Conservation (phyloP, 192 early-diverging fungal species). For the Coemansia javaensis region DNA sequence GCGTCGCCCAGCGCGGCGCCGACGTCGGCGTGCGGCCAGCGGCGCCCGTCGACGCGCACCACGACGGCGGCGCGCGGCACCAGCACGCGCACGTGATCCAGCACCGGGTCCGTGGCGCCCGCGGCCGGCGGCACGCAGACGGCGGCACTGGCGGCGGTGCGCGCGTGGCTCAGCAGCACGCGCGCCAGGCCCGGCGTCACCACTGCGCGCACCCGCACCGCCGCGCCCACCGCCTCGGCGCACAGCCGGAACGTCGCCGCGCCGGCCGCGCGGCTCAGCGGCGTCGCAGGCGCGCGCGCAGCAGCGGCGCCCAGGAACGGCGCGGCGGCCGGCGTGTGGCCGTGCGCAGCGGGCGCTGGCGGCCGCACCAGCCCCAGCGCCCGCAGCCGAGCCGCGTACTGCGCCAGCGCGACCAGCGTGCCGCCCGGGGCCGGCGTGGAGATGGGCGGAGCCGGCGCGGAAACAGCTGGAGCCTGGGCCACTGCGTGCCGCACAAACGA, state of each 20-base stretch:
- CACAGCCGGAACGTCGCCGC: conserved; percentile 22
- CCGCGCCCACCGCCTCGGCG: conserved; percentile 7
- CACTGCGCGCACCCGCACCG: conserved; percentile 9
- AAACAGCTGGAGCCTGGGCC: too few relatives aligned
- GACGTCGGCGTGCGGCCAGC: conserved; percentile 27
- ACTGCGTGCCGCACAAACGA: conserved; percentile 33
- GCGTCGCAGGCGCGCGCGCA: too few relatives aligned
- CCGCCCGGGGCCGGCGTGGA: too few relatives aligned
- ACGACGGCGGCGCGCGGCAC: conserved; percentile 26
- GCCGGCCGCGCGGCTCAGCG: conserved; percentile 14
- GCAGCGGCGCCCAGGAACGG: conserved; percentile 13
- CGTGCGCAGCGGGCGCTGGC: conserved; percentile 1
- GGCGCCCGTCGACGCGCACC: conserved; percentile 34
- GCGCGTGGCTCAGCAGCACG: conserved; percentile 23
- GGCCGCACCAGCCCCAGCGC: conserved; percentile 31
- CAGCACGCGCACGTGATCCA: conserved; percentile 33
- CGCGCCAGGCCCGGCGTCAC: conserved; percentile 41
- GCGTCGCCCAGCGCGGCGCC: conserved; percentile 7
- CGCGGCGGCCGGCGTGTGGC: conserved; percentile 14
- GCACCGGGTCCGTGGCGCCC: conserved; percentile 16
- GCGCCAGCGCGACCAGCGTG: conserved; percentile 11
- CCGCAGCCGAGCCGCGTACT: conserved; percentile 25
- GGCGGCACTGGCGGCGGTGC: conserved; percentile 11
- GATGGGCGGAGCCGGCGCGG: too few relatives aligned
- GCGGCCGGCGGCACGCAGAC: conserved; percentile 36